These are phyloP conservation scores for Diospyros kaki DNA, from an alignment of 148 eudicot species.

Conservation along the genomic window DNA sequence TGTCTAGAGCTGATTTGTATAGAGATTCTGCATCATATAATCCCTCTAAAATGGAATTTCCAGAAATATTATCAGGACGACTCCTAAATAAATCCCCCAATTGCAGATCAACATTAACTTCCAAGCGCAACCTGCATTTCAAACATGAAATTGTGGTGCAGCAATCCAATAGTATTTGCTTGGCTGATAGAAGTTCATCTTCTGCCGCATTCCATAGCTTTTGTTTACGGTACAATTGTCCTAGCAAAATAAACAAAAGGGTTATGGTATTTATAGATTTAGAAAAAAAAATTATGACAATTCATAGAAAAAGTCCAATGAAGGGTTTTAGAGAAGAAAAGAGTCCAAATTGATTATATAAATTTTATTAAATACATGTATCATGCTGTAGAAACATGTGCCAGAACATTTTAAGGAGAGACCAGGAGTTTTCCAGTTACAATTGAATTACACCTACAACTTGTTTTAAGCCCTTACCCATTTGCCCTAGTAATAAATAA, in stretches of 20 bases:
- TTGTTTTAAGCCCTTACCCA: too few relatives aligned
- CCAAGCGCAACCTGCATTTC: slow-evolving; percentile 54
- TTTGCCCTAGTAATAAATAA: too few relatives aligned
- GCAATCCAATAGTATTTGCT: slow-evolving; percentile 37
- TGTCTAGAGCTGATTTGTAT: slow-evolving; percentile 46
- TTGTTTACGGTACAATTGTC: slow-evolving; percentile 60
- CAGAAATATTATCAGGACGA: slow-evolving; percentile 22
- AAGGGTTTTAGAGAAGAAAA: too few relatives aligned
- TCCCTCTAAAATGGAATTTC: slow-evolving; percentile 8
- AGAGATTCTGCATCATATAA: slow-evolving; percentile 35
- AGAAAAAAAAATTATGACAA: too few relatives aligned
- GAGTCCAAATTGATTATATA: too few relatives aligned
- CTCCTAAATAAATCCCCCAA: slow-evolving; percentile 56
- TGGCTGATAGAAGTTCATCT: slow-evolving; percentile 51
- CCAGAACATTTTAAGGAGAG: too few relatives aligned
- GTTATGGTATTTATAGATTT: too few relatives aligned
- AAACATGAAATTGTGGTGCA: slow-evolving; percentile 43
- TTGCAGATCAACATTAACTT: slow-evolving; percentile 57
- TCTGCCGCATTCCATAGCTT: slow-evolving; percentile 56
- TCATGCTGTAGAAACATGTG: too few relatives aligned
- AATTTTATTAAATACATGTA: too few relatives aligned
- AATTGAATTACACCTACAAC: too few relatives aligned
- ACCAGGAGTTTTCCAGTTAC: too few relatives aligned
- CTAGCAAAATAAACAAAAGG: slow-evolving; percentile 28
- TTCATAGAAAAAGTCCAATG: too few relatives aligned